These are phyloP conservation scores for Solanum hybrid DNA, from an alignment of 305 asterid species.

Conservation along the genomic window DNA sequence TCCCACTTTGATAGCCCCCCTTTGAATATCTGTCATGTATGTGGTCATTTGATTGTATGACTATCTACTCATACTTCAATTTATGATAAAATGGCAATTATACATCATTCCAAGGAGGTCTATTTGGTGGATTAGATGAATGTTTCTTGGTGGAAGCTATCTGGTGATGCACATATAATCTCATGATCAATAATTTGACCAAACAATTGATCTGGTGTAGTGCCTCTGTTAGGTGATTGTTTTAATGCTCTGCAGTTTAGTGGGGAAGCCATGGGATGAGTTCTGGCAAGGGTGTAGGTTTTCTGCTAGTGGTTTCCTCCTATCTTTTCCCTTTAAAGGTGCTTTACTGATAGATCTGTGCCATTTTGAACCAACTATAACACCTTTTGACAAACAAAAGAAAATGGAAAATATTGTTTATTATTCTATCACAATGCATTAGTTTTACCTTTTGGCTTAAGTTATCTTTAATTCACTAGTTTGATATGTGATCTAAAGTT, in stretches of 20 bases:
- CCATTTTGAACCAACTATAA: background rate
- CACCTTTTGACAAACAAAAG: background rate
- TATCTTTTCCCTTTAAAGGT: background rate
- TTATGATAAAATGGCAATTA: background rate
- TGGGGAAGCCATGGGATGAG: background rate
- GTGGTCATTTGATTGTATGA: background rate
- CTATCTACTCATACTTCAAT: background rate
- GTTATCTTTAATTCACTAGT: background rate
- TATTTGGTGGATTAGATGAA: background rate
- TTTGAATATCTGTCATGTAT: background rate
- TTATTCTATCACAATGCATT: background rate
- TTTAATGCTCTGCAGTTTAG: background rate
- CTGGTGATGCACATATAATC: background rate
- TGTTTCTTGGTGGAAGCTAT: background rate
- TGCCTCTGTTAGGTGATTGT: background rate
- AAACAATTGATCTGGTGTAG: background rate
- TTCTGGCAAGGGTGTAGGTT: background rate
- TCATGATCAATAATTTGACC: background rate
- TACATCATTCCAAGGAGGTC: background rate
- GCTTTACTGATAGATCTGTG: background rate
- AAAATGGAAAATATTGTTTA: background rate
- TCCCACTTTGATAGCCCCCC: background rate
- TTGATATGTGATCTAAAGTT: background rate
- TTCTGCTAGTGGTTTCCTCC: slow-evolving; percentile 1
- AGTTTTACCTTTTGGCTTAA: background rate